A percentile compares a stretch with the other conserved stretches of the same genome.
phyloP scores from a whole-genome alignment of 2,329 filamentous ascomycete species.

The Xylaria sp. region DNA sequence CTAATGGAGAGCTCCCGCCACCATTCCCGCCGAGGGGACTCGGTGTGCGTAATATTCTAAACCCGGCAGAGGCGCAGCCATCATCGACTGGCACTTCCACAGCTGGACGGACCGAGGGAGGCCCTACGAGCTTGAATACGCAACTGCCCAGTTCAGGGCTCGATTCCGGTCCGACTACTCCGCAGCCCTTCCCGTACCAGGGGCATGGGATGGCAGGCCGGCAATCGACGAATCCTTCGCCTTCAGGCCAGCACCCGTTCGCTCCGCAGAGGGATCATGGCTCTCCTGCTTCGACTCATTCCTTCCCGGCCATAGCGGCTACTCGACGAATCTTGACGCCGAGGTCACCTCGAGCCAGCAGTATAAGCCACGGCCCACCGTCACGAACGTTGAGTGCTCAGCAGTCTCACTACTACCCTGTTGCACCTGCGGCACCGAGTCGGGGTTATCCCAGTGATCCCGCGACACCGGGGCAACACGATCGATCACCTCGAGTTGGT shows the following conservation, averaged over 20 bases:
- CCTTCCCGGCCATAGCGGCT: constrained; percentile 36
- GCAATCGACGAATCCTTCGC: constrained; percentile 28
- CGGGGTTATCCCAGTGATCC: constrained; percentile 25
- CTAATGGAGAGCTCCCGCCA: constrained; percentile 36
- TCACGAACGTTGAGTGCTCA: constrained; percentile 36
- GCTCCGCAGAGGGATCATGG: constrained; percentile 36
- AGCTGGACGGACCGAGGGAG: constrained; percentile 20
- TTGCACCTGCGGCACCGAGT: constrained; percentile 19
- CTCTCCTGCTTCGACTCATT: constrained; percentile 37
- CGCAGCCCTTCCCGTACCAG: constrained; percentile 27
- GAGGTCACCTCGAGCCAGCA: constrained; percentile 59
- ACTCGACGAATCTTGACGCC: constrained; percentile 59
- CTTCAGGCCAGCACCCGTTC: constrained; percentile 23
- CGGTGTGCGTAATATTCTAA: constrained; percentile 49
- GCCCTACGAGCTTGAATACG: constrained; percentile 19
- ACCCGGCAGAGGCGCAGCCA: constrained; percentile 42
- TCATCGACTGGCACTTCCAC: constrained; percentile 23
- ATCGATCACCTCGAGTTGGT: constrained; percentile 26
- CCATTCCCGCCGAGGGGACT: constrained; percentile 40
- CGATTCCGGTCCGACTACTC: constrained; percentile 31
- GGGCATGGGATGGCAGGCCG: constrained; percentile 25
- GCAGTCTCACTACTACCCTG: constrained; percentile 30
- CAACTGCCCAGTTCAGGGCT: constrained; percentile 23
- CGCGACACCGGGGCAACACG: constrained; percentile 21
- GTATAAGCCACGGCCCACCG: constrained; percentile 43